A percentile compares a stretch with the other conserved stretches of the same genome.
phyloP scores from a whole-genome alignment of 1,139 yeast genomes.

The Hyphopichia burtonii region DNA sequence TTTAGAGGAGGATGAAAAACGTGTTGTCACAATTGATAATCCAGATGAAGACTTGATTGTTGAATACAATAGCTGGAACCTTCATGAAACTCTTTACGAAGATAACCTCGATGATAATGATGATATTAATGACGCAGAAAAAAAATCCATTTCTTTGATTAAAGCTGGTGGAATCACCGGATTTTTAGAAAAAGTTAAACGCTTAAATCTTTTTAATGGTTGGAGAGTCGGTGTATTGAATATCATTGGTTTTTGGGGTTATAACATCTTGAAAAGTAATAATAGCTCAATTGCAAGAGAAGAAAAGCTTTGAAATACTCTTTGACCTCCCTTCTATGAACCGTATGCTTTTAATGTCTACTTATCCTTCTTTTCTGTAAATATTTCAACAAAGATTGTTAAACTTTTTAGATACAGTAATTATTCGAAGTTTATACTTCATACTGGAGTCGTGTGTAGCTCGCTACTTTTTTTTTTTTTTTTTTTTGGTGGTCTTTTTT shows the following conservation, averaged over 20 bases:
- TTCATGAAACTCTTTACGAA: slow-evolving; percentile 9
- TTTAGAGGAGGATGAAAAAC: slow-evolving; percentile 24
- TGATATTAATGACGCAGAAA: slow-evolving; percentile 5
- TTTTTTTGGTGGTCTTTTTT: too few species aligned
- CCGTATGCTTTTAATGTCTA: not conserved
- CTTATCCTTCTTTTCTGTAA: not conserved
- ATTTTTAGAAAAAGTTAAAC: slow-evolving; percentile 17
- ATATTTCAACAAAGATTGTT: not conserved
- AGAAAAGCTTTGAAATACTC: slow-evolving; percentile 22
- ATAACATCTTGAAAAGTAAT: slow-evolving; percentile 58
- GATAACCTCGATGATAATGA: slow-evolving; percentile 4
- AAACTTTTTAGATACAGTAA: too few species aligned
- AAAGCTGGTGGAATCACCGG: slow-evolving; percentile 1
- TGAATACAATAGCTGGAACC: slow-evolving; percentile 31
- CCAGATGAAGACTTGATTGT: slow-evolving; percentile 53
- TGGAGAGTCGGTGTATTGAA: slow-evolving; percentile 88
- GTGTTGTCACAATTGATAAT: slow-evolving; percentile 39
- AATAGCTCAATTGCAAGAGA: slow-evolving; percentile 46
- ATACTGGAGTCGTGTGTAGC: too few species aligned
- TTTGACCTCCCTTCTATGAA: not conserved
- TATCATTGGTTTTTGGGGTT: slow-evolving; percentile 81
- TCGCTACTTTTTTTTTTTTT: too few species aligned
- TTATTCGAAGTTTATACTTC: too few species aligned
- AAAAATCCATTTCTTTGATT: slow-evolving; percentile 1
- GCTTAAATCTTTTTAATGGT: slow-evolving; percentile 68